Percentiles rank a stretch among this genome's conserved stretches.
Evolutionary conservation across 768 basidiomycete species (phyloP).

Genomic region (Mrakia blollopis): DNA sequence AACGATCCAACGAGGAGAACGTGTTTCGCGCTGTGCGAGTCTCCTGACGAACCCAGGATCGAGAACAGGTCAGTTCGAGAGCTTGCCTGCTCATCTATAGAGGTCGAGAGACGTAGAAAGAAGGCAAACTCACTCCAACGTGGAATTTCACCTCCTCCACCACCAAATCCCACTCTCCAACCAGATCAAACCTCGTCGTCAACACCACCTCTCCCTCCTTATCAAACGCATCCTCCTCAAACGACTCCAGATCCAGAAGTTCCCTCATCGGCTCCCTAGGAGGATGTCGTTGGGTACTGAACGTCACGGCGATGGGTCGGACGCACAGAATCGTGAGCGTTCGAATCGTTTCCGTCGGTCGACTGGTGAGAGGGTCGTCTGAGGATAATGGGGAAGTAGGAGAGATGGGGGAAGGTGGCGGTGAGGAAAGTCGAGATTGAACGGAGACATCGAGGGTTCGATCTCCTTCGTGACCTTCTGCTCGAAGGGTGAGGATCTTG

Average conservation of each 20-base stretch:
- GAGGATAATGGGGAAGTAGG: background rate
- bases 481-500: slow-evolving; percentile 14
- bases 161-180: slow-evolving; percentile 4
- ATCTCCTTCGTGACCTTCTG: slow-evolving; percentile 13
- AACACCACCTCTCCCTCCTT: slow-evolving; percentile 20
- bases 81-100: background rate
- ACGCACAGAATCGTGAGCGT: slow-evolving; percentile 19
- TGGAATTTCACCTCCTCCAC: slow-evolving; percentile 16
- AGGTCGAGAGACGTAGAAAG: background rate
- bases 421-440: slow-evolving; percentile 17
- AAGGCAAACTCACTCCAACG: background rate
- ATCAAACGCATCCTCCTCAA: slow-evolving; percentile 15
- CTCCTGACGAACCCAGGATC: background rate
- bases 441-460: slow-evolving; percentile 27
- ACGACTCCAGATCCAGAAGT: slow-evolving; percentile 3
- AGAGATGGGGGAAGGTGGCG: background rate
- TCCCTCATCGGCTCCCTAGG: background rate
- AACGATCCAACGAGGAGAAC: slow-evolving; percentile 18
- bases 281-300: slow-evolving; percentile 9
- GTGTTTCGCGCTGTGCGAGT: slow-evolving; percentile 11
- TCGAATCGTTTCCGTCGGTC: background rate
- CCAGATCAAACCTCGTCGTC: slow-evolving; percentile 9
- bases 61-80: background rate
- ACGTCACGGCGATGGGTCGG: slow-evolving; percentile 18
- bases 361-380: background rate